Evolutionary conservation across 257 asterid species (phyloP).

Genomic region (Plantago ovata): DNA sequence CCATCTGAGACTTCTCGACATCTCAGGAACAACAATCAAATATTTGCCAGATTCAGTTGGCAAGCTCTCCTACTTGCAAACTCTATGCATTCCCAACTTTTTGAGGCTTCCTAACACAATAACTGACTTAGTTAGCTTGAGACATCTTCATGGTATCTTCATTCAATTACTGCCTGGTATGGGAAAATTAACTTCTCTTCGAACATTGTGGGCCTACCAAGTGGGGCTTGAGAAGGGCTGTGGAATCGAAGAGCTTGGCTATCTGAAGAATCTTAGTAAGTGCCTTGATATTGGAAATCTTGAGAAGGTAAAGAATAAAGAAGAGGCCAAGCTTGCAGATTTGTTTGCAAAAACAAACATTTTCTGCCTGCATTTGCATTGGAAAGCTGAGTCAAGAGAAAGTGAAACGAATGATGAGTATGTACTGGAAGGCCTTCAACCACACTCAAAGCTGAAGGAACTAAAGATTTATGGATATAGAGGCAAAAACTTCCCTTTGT

Average conservation of each 20-base stretch:
- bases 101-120: too few species aligned
- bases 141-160: too few species aligned
- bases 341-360: slow-evolving; percentile 13
- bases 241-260: slow-evolving; percentile 27
- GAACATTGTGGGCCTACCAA: too few species aligned
- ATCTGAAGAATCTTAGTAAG: slow-evolving; percentile 20
- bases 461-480: slow-evolving; percentile 1
- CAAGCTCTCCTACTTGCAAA: too few species aligned
- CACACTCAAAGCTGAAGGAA: slow-evolving; percentile 22
- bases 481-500: slow-evolving; percentile 21
- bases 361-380: background rate
- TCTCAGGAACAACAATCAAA: background rate
- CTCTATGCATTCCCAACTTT: too few species aligned
- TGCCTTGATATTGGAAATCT: slow-evolving; percentile 12
- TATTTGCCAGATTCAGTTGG: slow-evolving; percentile 14
- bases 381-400: slow-evolving; percentile 7
- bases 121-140: too few species aligned
- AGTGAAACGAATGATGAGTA: background rate
- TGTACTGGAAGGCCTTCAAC: slow-evolving; percentile 32
- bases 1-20: slow-evolving; percentile 25
- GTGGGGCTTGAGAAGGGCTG: too few species aligned
- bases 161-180: too few species aligned
- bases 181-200: too few species aligned
- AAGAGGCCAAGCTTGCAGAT: slow-evolving; percentile 16
- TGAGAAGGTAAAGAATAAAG: slow-evolving; percentile 18